A percentile compares a stretch with the other conserved stretches of the same genome.
These are phyloP conservation scores for Acanthamoeba castellanii DNA, from an alignment of 208 protist genomes.

Conservation along the genomic window DNA sequence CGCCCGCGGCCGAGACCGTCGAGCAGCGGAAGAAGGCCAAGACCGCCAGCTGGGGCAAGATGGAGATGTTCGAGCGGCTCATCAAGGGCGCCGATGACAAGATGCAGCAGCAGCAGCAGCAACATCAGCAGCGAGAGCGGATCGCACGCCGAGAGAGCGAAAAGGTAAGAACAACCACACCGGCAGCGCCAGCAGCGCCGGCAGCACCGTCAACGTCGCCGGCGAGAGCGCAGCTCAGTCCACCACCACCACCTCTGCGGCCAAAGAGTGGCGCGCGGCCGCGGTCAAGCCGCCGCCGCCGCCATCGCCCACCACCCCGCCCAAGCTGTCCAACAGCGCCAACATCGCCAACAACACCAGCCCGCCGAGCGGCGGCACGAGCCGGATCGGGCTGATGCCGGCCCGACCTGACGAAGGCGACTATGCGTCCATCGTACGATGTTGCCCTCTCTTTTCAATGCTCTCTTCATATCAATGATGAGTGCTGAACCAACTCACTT, in stretches of 20 bases:
- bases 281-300: not conserved
- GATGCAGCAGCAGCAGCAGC: not conserved
- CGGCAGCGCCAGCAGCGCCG: not conserved
- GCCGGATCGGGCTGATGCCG: not conserved
- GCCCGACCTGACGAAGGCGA: not conserved
- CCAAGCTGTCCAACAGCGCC: not conserved
- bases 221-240: too few relatives aligned
- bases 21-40: slow-evolving; percentile 38
- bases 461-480: not conserved
- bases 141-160: not conserved
- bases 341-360: not conserved
- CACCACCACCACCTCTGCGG: not conserved
- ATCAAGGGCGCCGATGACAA: slow-evolving; percentile 3
- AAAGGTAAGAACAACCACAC: not conserved
- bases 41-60: slow-evolving; percentile 61
- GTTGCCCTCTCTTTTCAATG: too few relatives aligned
- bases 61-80: slow-evolving; percentile 6
- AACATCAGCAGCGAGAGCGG: not conserved
- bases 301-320: not conserved
- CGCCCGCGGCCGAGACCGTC: not conserved
- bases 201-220: not conserved
- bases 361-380: not conserved
- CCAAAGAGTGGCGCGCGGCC: not conserved
- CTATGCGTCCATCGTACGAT: not conserved
- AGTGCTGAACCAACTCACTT: not conserved